Evolutionary conservation across 352 stramenopile species (phyloP), one percentile per base, ranked within the genome.

Genomic region (Nothophytophthora sp.): DNA sequence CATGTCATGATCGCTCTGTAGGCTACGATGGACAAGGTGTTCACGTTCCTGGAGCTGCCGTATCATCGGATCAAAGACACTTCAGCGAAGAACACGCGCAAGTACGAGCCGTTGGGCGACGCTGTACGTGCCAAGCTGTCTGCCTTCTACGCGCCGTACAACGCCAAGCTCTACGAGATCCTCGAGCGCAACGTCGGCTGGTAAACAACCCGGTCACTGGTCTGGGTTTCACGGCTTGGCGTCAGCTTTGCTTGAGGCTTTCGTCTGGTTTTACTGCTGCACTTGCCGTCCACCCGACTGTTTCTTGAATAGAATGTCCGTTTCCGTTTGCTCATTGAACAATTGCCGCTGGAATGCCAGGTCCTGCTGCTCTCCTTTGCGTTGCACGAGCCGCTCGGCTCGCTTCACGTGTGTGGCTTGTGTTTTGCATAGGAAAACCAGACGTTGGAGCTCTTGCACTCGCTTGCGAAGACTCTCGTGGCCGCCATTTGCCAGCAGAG

Each of bases 41-140:
- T 95, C 50, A 57, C 67, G 16, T 96, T 96, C 44, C 53, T 97
- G 20, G 85, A 90, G 16, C 50, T 96, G n/a, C 83, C 88, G 7
- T 73, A 82, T 35, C 79, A 92, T 52, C 70, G 68, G 30, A 95
- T 96, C 29, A 70, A 88, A 40, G 84, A 96, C 57, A 74, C 55
- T 15, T 77, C 73, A 23, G 73, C 88, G 32, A 96, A 96, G 57
- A 97, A 97, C 59, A 89, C 81, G 30, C 81, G 90, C 56, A 79
- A 81, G 51, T 97, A 97, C 60, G 73, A 87, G 12, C 76, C 86
- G 5, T 69, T 97, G 39, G 56, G 73, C 8, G 34, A 71, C 2
- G 69, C 51, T 16, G 80, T 81, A 13, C 68, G 73, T 18, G 62
- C 60, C 33, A 89, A 82, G 55, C 69, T 96, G 28, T 41, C 68